Evolutionary conservation across 331 rosid species (phyloP).

Genomic region (Arachis monticola): DNA sequence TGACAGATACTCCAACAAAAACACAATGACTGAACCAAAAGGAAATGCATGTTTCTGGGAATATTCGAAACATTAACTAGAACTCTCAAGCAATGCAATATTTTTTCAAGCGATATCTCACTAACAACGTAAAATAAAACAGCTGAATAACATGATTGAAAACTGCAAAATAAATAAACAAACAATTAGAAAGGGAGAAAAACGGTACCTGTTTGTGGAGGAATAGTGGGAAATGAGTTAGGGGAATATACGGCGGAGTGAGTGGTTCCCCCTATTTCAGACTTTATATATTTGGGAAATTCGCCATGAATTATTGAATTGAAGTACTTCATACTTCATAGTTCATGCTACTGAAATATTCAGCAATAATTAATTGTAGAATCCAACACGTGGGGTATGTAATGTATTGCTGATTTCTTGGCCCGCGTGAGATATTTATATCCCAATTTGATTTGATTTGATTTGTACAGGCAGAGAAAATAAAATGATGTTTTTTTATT

Average conservation of each 20-base stretch:
- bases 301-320: not conserved
- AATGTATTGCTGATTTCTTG: too few relatives aligned
- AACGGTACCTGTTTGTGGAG: constrained; percentile 31
- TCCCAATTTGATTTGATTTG: too few relatives aligned
- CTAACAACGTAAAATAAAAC: constrained; percentile 10
- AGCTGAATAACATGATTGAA: constrained; percentile 5
- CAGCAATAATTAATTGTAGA: too few relatives aligned
- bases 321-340: too few relatives aligned
- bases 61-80: not conserved
- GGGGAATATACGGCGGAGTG: constrained; percentile 42
- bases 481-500: too few relatives aligned
- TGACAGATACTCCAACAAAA: not conserved
- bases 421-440: too few relatives aligned
- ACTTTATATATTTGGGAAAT: not conserved
- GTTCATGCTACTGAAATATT: too few relatives aligned
- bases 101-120: not conserved
- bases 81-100: constrained; percentile 5
- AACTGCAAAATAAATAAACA: not conserved
- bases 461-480: too few relatives aligned
- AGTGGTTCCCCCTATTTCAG: constrained; percentile 11
- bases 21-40: not conserved
- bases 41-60: constrained; percentile 32
- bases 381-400: too few relatives aligned
- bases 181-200: not conserved
- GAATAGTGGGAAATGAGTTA: not conserved